Base-by-base conservation (phyloP, 2,329 filamentous ascomycete genomes). In the Aspergillus udagawae region DNA sequence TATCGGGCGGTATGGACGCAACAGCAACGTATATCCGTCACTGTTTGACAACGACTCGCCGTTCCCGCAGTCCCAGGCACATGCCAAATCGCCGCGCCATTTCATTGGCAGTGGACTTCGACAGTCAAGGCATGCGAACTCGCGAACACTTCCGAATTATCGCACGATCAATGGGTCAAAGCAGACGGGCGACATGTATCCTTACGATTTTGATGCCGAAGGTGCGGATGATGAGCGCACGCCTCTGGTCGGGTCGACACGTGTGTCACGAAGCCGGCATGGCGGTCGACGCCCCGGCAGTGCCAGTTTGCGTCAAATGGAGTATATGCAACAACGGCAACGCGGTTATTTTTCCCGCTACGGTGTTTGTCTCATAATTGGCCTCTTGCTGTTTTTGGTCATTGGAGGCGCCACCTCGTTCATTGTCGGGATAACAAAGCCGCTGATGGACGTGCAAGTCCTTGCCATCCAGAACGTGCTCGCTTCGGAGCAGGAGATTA, bases 401-500 rank as follows among this genome's bases (percentile, higher is more conserved):
- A 83, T 95, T 50, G 87, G 91, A n/a, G 91, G 90, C 45, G 89
- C 90, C 9, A 87, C 94, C 41, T 90, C 89, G 23, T 94, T 97
- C 73, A 86, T 97, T 75, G 89, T 97, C 74, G 90, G 92, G 49
- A 93, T 92, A 21, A 96, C 92, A 29, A 92, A 96, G 69, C 90
- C 92, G 6, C 83, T 99, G 50, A 83, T 85, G 27, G 86, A 90
- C 62, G 89, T 97, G 57, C 81, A 88, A 62, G 85, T 97, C 48
- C 80, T 88, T 55, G 87, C 88, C 61, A 91, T 99, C 63, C 86
- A 89, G 66, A 95, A 96, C 64, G 91, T 99, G 25, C 83, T 97
- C 51, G 92, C 92, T 2, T 96, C 91, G 66, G 91, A 96, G 73
- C 91, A 96, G 72, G 92, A 97, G 71, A 83, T 99, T 45, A 96